Conservation (phyloP, 192 early-diverging fungal genomes). For the Coemansia asiatica region DNA sequence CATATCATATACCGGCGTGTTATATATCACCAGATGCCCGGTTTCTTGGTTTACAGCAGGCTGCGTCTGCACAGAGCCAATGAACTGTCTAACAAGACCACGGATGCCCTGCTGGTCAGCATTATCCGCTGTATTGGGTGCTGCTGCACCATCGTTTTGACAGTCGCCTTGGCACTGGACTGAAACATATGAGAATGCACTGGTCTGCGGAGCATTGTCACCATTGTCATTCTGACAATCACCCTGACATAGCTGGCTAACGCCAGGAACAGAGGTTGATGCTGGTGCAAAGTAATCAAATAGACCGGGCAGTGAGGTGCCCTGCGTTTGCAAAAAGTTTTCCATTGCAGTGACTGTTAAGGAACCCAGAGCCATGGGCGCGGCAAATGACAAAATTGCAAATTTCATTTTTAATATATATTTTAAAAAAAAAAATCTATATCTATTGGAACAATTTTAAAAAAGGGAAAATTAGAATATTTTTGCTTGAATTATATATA, state of each 20-base stretch:
- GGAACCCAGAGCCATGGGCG: slow-evolving; percentile 3
- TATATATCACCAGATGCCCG: slow-evolving; percentile 15
- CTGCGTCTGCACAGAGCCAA: slow-evolving; percentile 1
- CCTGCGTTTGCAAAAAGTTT: background rate
- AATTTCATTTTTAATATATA: slow-evolving; percentile 22
- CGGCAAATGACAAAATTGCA: slow-evolving; percentile 2
- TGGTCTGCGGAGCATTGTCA: background rate
- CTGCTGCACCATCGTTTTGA: slow-evolving; percentile 10
- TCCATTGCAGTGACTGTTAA: slow-evolving; percentile 9
- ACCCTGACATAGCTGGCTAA: slow-evolving; percentile 28
- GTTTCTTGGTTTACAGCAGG: background rate
- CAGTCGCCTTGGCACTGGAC: slow-evolving; percentile 42
- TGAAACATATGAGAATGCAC: background rate
- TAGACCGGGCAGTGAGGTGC: background rate
- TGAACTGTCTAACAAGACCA: slow-evolving; percentile 10
- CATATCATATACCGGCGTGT: slow-evolving; percentile 40
- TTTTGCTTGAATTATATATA: too few relatives aligned
- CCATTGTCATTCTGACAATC: slow-evolving; percentile 24
- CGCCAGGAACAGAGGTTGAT: background rate
- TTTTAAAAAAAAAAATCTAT: background rate
- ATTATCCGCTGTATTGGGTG: background rate
- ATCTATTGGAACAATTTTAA: too few relatives aligned
- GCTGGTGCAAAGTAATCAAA: slow-evolving; percentile 13
- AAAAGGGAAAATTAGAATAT: too few relatives aligned
- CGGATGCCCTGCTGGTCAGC: background rate